Evolutionary conservation across 257 asterid species (phyloP), one percentile per base, ranked within the genome.

Genomic region (Fraxinus quadrangulata): DNA sequence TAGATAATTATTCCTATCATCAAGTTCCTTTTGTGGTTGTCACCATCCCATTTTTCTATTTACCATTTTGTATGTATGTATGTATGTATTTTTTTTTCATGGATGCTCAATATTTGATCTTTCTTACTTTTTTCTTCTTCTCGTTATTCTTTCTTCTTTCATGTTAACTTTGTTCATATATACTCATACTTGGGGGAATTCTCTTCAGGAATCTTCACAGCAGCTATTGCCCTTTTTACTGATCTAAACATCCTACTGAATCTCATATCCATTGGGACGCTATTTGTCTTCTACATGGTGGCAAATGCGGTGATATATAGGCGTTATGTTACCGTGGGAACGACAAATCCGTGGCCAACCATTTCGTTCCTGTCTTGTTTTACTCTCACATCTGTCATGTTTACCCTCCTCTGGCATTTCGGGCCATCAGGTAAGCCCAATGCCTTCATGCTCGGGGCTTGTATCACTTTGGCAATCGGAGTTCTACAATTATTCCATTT

Each of bases 211-310:
- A 75, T 94, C 70, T 91, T 89, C 72, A 96, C 99, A 0, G 99
- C 97, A 12, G 91, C 85, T 1, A 92, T 96, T 26, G 97, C 99
- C 0, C 86, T 96, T 4, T 89, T 96, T 24, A 93, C 99, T 3
- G 94, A 93, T 75, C 73, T 96, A 51, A 83, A 85, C n/a, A 87
- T 96, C 72, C 90, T 96, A 23, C 82, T 93, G 6, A 86, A 89
- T 88, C 86, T 96, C 0, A 92, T 90, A 2, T 83, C 97, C 3
- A 93, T 96, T 3, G 98, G 98, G 66, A 92, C 99, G 1, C 92
- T 96, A 1, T 96, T 96, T 26, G 96, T 96, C 45, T 96, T 93
- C 93, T 91, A 86, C 91, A 86, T 93, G 94, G 99, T 96, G 12
- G 97, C 96, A 1, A 95, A 87, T 75, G 99, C 99, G 2, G 97